phyloP scores from a whole-genome alignment of 2,329 filamentous ascomycete species.

The Exophiala xenobiotica region DNA sequence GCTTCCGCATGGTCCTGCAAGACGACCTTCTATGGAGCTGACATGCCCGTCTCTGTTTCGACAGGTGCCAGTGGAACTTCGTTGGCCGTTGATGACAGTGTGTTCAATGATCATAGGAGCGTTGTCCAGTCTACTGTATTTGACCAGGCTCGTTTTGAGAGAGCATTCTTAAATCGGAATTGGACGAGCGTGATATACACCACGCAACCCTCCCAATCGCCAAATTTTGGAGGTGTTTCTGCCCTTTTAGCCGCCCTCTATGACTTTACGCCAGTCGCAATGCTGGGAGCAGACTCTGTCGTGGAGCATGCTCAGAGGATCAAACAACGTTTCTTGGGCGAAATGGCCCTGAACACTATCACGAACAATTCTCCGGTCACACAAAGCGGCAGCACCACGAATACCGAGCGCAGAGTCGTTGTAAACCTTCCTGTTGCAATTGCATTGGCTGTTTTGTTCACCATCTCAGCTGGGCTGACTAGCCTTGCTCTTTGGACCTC shows the following conservation, averaged over 20 bases:
- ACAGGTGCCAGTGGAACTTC: neutral
- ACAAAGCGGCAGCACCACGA: conserved; percentile 2
- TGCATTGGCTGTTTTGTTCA: conserved; percentile 3
- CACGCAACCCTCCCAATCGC: neutral
- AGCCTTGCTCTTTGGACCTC: neutral
- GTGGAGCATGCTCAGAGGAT: conserved; percentile 5
- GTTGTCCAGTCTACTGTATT: conserved; percentile 5
- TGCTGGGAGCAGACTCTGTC: conserved; percentile 1
- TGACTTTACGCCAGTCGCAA: conserved; percentile 19
- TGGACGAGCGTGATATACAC: conserved; percentile 11
- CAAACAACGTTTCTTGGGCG: conserved; percentile 16
- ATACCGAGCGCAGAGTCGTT: neutral
- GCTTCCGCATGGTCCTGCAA: conserved; percentile 2
- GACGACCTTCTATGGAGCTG: conserved; percentile 4
- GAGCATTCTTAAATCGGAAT: conserved; percentile 22
- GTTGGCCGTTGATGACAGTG: conserved; percentile 10
- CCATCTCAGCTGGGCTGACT: conserved; percentile 3
- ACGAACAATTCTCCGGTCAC: neutral
- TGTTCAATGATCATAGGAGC: conserved; percentile 3
- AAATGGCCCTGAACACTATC: conserved; percentile 4
- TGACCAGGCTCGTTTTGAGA: conserved; percentile 23
- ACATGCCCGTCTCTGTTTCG: conserved; percentile 5
- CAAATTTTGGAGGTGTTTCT: conserved; percentile 17
- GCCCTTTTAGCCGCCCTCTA: conserved; percentile 28
- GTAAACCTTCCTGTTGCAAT: conserved; percentile 8